These are phyloP conservation scores for Phytophthora fragariaefolia DNA, from an alignment of 352 stramenopile species.

Conservation along the genomic window DNA sequence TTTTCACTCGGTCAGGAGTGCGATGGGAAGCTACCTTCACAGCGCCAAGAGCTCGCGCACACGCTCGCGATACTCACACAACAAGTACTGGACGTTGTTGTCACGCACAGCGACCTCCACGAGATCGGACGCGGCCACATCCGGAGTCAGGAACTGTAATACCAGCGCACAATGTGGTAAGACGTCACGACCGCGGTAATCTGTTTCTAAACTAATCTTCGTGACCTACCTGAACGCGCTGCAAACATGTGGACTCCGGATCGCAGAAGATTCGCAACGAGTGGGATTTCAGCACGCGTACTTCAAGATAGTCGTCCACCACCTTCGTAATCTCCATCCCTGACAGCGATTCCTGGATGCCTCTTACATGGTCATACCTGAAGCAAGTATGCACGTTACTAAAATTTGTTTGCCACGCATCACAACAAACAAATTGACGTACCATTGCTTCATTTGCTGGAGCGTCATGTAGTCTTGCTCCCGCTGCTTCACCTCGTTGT, in stretches of 20 bases:
- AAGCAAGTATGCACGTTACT: neutral
- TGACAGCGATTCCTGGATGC: constrained; percentile 58
- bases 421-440: neutral
- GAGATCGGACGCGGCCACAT: constrained; percentile 50
- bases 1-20: constrained; percentile 3
- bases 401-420: neutral
- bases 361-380: constrained; percentile 73
- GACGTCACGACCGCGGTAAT: neutral
- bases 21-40: neutral
- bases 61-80: constrained; percentile 68
- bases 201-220: neutral
- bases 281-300: constrained; percentile 60
- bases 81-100: constrained; percentile 64
- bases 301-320: constrained; percentile 65
- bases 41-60: constrained; percentile 32
- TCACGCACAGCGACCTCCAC: constrained; percentile 59
- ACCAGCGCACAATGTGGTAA: neutral
- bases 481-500: constrained; percentile 74
- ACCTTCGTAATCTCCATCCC: constrained; percentile 67
- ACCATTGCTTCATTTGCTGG: constrained; percentile 83
- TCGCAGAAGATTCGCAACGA: constrained; percentile 68
- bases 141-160: constrained; percentile 7
- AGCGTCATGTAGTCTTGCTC: constrained; percentile 76
- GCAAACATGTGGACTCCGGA: constrained; percentile 56
- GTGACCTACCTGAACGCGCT: constrained; percentile 57